A percentile compares a stretch with the other conserved stretches of the same genome.
phyloP scores from a whole-genome alignment of 1,139 yeast genomes.

The Meyerozyma sp. region DNA sequence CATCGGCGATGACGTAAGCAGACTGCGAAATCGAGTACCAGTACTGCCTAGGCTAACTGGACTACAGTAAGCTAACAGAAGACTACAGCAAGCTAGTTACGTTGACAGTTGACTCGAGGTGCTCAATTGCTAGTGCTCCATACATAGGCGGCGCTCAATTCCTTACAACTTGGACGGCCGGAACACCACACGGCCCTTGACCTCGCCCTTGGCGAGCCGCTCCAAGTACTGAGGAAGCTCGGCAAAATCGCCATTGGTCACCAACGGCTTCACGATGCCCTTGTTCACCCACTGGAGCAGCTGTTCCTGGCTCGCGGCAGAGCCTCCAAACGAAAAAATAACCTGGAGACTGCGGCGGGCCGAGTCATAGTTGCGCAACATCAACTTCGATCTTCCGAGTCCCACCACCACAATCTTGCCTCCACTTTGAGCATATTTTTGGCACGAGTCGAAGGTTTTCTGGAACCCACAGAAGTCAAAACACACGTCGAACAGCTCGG shows the following conservation, averaged over 20 bases:
- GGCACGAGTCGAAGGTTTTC: slow-evolving; percentile 28
- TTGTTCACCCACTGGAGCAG: slow-evolving; percentile 38
- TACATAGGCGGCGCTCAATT: not conserved
- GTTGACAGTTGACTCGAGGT: no score
- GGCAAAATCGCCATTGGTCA: slow-evolving; percentile 25
- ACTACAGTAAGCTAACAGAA: no score
- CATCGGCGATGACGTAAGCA: not conserved
- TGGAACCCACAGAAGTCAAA: slow-evolving; percentile 45
- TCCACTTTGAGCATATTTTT: slow-evolving; percentile 25
- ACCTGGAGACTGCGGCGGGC: slow-evolving; percentile 39
- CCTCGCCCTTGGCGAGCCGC: slow-evolving; percentile 32
- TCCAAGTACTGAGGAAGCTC: slow-evolving; percentile 33
- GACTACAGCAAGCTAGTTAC: no score
- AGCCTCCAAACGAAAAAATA: slow-evolving; percentile 44
- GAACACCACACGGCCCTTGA: slow-evolving; percentile 43
- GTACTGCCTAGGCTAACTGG: no score
- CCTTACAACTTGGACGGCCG: slow-evolving; percentile 18
- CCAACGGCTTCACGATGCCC: slow-evolving; percentile 38
- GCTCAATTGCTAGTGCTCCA: not conserved
- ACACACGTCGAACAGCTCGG: slow-evolving; percentile 32
- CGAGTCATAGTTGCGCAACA: slow-evolving; percentile 28
- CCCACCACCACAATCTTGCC: slow-evolving; percentile 46
- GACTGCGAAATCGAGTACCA: not conserved
- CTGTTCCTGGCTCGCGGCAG: slow-evolving; percentile 38
- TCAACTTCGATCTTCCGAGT: slow-evolving; percentile 30